phyloP scores from a whole-genome alignment of 2,329 filamentous ascomycete species.

The Aspergillus quadricinctus region DNA sequence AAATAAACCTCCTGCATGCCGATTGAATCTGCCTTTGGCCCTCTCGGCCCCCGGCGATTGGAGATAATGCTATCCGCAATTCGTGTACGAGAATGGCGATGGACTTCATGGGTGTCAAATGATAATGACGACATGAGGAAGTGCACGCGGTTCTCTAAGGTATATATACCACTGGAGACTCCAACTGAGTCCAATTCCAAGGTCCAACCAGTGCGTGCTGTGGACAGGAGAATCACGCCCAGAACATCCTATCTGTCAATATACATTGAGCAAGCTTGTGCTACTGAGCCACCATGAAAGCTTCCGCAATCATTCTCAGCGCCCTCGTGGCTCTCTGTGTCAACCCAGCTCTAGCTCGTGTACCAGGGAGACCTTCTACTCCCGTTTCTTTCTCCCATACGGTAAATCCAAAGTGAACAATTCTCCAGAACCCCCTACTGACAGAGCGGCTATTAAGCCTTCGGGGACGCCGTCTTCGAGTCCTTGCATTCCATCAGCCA shows the following conservation, averaged over 20 bases:
- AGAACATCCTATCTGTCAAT: background rate
- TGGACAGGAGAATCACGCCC: background rate
- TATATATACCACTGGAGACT: background rate
- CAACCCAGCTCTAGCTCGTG: conserved; percentile 17
- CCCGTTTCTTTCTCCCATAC: conserved; percentile 2
- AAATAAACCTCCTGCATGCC: background rate
- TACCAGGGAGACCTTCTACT: conserved; percentile 14
- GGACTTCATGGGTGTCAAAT: background rate
- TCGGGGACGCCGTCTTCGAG: background rate
- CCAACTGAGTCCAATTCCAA: background rate
- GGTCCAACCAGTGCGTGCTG: background rate
- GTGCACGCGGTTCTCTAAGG: background rate
- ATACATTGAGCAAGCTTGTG: background rate
- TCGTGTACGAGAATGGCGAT: background rate
- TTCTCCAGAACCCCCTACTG: background rate
- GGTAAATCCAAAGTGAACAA: conserved; percentile 2
- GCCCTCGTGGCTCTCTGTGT: conserved; percentile 20
- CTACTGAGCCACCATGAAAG: conserved; percentile 24
- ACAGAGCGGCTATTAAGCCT: background rate
- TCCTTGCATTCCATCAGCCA: conserved; percentile 2
- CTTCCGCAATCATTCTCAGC: conserved; percentile 19
- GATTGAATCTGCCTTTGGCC: background rate
- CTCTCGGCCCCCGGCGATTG: background rate
- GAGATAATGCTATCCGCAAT: no score
- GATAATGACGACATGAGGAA: background rate